These are phyloP conservation scores for Aspergillus sp. DNA, from an alignment of 2,329 filamentous ascomycete species.

Conservation along the genomic window DNA sequence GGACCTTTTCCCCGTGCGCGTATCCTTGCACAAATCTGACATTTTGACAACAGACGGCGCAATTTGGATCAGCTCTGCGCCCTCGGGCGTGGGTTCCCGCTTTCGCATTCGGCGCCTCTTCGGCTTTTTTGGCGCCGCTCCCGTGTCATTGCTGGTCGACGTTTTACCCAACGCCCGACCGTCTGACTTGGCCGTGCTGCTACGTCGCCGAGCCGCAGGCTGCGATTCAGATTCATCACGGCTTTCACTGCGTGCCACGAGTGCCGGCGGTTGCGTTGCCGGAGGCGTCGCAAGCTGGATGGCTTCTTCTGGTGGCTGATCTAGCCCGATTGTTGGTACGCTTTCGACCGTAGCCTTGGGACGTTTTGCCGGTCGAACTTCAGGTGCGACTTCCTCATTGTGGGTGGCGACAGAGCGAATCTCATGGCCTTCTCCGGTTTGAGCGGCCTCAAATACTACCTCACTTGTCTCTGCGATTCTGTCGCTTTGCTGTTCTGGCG, in stretches of 20 bases:
- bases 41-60: constrained; percentile 60
- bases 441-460: background rate
- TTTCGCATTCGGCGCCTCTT: constrained; percentile 35
- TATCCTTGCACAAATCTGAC: constrained; percentile 60
- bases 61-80: constrained; percentile 56
- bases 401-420: constrained; percentile 8
- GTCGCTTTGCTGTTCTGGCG: constrained; percentile 8
- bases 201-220: constrained; percentile 28
- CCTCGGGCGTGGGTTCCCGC: constrained; percentile 52
- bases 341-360: constrained; percentile 25
- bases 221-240: constrained; percentile 25
- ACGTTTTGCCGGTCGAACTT: constrained; percentile 36
- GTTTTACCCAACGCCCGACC: constrained; percentile 32
- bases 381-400: constrained; percentile 18
- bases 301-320: background rate
- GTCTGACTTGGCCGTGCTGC: constrained; percentile 27
- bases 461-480: background rate
- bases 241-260: constrained; percentile 27
- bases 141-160: constrained; percentile 28
- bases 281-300: constrained; percentile 29
- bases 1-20: constrained; percentile 60
- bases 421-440: constrained; percentile 15
- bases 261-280: constrained; percentile 29
- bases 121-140: constrained; percentile 29
- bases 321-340: background rate